Conservation (phyloP, 441 rosid genomes). For the Gossypium lobatum region DNA sequence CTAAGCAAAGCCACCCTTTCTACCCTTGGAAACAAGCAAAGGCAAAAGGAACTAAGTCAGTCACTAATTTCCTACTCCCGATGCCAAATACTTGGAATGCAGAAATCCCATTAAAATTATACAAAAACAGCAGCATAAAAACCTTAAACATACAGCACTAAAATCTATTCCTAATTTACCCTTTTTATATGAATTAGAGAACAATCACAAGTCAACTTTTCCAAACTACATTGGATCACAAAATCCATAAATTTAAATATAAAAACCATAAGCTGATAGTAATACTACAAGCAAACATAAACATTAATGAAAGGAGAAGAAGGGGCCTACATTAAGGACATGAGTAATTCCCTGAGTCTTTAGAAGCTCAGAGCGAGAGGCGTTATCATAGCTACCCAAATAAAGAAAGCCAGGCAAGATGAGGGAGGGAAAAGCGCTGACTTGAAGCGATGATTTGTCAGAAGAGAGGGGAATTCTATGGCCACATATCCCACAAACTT, state of each 20-base stretch:
- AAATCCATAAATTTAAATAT: not conserved
- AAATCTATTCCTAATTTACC: not conserved
- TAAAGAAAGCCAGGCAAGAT: constrained; percentile 86
- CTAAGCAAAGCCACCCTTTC: not conserved
- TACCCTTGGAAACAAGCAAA: not conserved
- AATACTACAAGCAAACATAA: not conserved
- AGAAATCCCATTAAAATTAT: not conserved
- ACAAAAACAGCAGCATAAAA: not conserved
- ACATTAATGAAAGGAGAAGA: not conserved
- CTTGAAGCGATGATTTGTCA: constrained; percentile 38
- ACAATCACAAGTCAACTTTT: not conserved
- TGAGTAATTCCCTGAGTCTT: constrained; percentile 81
- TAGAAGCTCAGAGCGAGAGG: constrained; percentile 88
- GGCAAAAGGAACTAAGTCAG: not conserved
- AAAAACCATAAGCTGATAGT: not conserved
- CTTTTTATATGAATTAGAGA: not conserved
- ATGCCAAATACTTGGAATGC: not conserved
- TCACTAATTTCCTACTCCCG: not conserved
- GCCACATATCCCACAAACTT: constrained; percentile 92
- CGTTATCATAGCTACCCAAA: constrained; percentile 94
- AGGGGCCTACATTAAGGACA: constrained; percentile 65
- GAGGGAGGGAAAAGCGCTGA: constrained; percentile 87
- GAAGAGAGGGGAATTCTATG: constrained; percentile 56
- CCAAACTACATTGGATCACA: not conserved
- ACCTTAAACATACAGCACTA: not conserved